Evolutionary conservation across 257 asterid genomes (phyloP).

Genomic region (Solanum commersonii): DNA sequence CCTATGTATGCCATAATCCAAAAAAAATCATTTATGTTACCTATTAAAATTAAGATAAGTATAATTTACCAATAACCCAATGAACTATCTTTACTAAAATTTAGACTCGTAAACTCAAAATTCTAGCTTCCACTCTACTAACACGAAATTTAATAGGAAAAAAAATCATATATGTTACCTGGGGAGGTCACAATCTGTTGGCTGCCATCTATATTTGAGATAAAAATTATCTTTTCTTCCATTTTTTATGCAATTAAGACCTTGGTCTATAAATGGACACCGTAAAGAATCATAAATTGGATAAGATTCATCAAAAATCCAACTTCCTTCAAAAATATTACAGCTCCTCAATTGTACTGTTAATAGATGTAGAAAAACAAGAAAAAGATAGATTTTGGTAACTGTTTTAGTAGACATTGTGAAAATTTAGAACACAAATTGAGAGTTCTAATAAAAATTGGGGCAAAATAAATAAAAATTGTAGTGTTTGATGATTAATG

Average conservation of each 20-base stretch:
- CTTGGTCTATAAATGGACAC: slow-evolving; percentile 49
- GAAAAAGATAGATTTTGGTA: background rate
- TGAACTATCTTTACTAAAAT: background rate
- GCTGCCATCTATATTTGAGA: slow-evolving; percentile 52
- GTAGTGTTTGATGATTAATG: background rate
- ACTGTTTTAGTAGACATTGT: background rate
- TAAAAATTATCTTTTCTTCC: slow-evolving; percentile 46
- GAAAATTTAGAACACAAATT: background rate
- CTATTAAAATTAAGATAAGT: background rate
- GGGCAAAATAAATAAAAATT: background rate
- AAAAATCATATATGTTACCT: background rate
- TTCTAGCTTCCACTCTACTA: too few species aligned
- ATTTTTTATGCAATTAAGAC: slow-evolving; percentile 44
- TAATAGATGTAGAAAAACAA: background rate
- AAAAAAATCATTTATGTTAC: too few species aligned
- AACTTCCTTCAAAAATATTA: slow-evolving; percentile 43
- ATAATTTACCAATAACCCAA: background rate
- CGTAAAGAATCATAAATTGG: slow-evolving; percentile 38
- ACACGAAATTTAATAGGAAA: too few species aligned
- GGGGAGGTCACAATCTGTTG: slow-evolving; percentile 33
- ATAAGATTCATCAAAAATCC: slow-evolving; percentile 45
- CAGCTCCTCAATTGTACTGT: slow-evolving; percentile 16
- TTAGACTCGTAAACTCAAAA: too few species aligned
- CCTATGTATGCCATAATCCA: slow-evolving; percentile 21
- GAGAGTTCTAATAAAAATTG: background rate